Evolutionary conservation across 768 basidiomycete genomes (phyloP).

Genomic region (Pleurotus ostreatus): DNA sequence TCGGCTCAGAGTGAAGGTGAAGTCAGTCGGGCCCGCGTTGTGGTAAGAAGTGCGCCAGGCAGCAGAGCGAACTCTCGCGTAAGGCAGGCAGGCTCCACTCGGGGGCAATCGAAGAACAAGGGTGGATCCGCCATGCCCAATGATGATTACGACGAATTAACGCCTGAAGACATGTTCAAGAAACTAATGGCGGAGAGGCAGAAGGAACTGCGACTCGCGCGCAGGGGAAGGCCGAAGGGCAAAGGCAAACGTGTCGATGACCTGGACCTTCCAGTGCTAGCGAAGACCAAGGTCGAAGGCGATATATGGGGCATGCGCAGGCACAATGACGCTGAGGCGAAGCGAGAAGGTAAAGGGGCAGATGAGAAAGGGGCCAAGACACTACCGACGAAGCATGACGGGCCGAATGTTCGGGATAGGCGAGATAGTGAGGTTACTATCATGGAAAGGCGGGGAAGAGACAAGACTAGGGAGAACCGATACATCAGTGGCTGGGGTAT

Average conservation of each 20-base stretch:
- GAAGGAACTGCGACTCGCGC: conserved; percentile 3
- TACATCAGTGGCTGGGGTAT: conserved; percentile 28
- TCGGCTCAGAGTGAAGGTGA: conserved; percentile 27
- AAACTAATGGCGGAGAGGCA: neutral
- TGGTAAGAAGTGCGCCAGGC: conserved; percentile 67
- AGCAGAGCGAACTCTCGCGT: conserved; percentile 53
- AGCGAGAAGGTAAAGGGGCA: conserved; percentile 3
- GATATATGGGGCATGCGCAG: conserved; percentile 42
- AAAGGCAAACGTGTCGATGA: conserved; percentile 19
- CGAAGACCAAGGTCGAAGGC: conserved; percentile 56
- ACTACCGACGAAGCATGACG: neutral
- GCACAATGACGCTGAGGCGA: conserved; percentile 13
- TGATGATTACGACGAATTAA: neutral
- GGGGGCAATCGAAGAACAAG: neutral
- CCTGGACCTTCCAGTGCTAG: conserved; percentile 53
- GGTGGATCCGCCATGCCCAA: conserved; percentile 14
- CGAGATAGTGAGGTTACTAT: conserved; percentile 4
- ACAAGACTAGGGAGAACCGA: conserved; percentile 17
- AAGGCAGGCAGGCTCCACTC: neutral
- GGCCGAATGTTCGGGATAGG: neutral
- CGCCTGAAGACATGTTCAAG: neutral
- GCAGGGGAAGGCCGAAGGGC: conserved; percentile 9
- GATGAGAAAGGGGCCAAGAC: conserved; percentile 2
- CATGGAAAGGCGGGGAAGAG: conserved; percentile 8
- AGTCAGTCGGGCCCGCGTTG: conserved; percentile 52